Evolutionary conservation across 1,284 basidiomycete genomes (phyloP).

Genomic region (Cutaneotrichosporon sp.): DNA sequence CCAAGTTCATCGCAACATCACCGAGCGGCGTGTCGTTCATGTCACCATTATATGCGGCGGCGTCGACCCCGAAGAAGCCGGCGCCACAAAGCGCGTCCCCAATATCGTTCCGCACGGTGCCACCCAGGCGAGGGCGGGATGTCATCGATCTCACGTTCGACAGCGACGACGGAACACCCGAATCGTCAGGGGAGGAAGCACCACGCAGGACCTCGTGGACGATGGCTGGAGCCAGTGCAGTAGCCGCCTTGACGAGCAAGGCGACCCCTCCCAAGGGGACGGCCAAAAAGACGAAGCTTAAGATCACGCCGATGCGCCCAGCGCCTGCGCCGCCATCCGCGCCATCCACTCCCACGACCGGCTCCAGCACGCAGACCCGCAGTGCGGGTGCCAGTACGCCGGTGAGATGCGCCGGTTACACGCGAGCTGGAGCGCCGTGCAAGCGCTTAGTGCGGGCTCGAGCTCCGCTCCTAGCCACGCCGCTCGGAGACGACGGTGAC

Average conservation of each 20-base stretch:
- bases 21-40: slow-evolving; percentile 8
- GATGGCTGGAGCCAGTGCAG: background rate
- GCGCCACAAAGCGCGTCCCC: background rate
- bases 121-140: background rate
- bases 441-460: slow-evolving; percentile 43
- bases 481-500: slow-evolving; percentile 23
- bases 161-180: slow-evolving; percentile 14
- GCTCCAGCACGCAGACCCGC: background rate
- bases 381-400: slow-evolving; percentile 3
- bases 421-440: slow-evolving; percentile 46
- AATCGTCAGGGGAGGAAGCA: slow-evolving; percentile 1
- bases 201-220: background rate
- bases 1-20: background rate
- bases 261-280: background rate
- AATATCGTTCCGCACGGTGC: background rate
- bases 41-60: slow-evolving; percentile 3
- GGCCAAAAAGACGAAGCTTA: background rate
- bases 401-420: slow-evolving; percentile 49
- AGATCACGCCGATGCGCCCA: background rate
- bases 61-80: slow-evolving; percentile 4
- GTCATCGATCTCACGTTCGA: slow-evolving; percentile 19
- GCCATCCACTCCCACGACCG: too few species aligned
- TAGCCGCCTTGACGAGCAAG: background rate
- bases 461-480: slow-evolving; percentile 37
- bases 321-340: background rate